Base-by-base conservation (phyloP, 768 basidiomycete genomes). In the Amanita phalloides region DNA sequence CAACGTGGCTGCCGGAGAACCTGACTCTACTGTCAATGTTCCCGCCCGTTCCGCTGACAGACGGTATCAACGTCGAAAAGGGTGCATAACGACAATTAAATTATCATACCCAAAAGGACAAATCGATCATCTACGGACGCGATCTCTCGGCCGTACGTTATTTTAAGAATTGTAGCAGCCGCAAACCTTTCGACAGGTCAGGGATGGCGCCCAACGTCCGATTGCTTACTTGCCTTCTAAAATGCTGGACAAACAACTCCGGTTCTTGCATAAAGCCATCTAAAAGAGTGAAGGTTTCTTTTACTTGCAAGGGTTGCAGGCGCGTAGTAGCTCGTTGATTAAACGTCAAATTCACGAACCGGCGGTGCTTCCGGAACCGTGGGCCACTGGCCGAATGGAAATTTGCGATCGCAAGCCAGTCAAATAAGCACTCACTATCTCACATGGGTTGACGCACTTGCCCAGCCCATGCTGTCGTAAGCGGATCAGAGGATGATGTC, bases 291-390 rank as follows among this genome's bases (percentile, higher is more conserved):
- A 69, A 55, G 6, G 66, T 63, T 56, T 74, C 73, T 60, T 69
- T 68, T 56, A 68, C 62, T 56, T 75, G 74, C 4, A 76, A 61
- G 28, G 72, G 70, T 23, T 63, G 67, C 55, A 73, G 69, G 48
- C 60, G 60, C 49, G 60, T 46, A n/a, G 69, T 59, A 14, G 71
- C 70, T 52, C 66, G 64, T 44, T 70, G 68, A 59, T 76, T 76
- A 58, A 78, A 78, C 28, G 66, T 63, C 54, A 73, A 68, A 48
- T 76, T 73, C 37, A 76, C 72, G 56, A 73, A 75, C 13, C 75
- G 72, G 43, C 75, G 70, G 59, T 77, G 76, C 61, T 71, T 76
- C 54, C 76, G 67, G 59, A 77, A 75, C 38, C 71, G 68, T n/a
- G 70, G 72, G 32, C 76, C 76, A 59, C 74, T 76, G 26, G 42